Evolutionary conservation across 345 rosid genomes (phyloP), one percentile per base, ranked within the genome.

Genomic region (Salix exigua): DNA sequence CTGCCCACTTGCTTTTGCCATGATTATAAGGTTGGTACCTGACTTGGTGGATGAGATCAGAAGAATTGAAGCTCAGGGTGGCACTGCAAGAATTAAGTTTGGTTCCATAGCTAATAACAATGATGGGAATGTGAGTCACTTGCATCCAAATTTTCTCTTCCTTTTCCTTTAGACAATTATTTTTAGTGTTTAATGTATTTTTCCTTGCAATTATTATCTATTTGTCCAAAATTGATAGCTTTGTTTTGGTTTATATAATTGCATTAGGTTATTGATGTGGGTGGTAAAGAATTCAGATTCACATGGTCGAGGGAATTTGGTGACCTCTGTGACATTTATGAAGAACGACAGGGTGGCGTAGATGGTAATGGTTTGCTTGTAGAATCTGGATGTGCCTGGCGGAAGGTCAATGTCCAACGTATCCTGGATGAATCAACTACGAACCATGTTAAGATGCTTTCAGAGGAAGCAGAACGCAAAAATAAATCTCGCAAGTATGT

Each of bases 361-460:
- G 93, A 86, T 82, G 94, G 93, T 75, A 85, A 89, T 73, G 98
- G 98, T 82, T 75, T 92, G 83, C 90, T 93, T 78, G 85, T 96
- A 83, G 98, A 96, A 87, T 88, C 98, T 81, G 99, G 99, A 62
- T 83, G 87, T 91, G 94, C 96, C 48, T 96, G 98, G 97, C 88
- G 97, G 48, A 93, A 96, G 83, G 73, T 96, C 76, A 93, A 95
- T 71, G 93, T 95, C 77, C 96, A 93, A 79, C 91, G 98, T 67
- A 80, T 89, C 80, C 84, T 96, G 88, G 98, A 96, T 38, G 99
- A 96, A 85, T 91, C 97, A 65, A 88, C 92, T 66, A 91, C 82
- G 25, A 96, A 89, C 83, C 97, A 91, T 82, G 91, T 96, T 78
- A 96, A 96, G 87, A 96, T 81, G 98, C 90, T 84, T 77, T 93